Evolutionary conservation across 2,329 filamentous ascomycete genomes (phyloP), one percentile per base, ranked within the genome.

Genomic region (Thelonectria discophora): DNA sequence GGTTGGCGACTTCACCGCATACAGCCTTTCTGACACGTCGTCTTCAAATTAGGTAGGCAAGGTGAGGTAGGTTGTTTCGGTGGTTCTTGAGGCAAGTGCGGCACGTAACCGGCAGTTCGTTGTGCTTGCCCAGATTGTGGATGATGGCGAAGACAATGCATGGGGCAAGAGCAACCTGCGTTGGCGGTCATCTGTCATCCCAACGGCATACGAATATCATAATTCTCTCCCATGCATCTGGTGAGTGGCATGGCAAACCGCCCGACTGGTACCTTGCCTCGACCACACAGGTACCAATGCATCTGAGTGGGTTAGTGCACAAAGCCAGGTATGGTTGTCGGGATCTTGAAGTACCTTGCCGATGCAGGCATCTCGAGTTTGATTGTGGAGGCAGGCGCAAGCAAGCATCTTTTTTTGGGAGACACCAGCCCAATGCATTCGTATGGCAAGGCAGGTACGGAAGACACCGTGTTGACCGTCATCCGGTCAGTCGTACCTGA

Each of bases 401-500:
- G 52, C 20, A 18, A 40, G 53, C 52, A 60, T 24, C 21, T 24
- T 24, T 24, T 60, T 60, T 60, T 55, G 39, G 58, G 58, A 60
- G 47, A 47, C 40, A 50, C 32, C 52, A 46, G 34, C 40, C 32
- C 24, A 20, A 49, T 51, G 58, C 21, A 24, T 24, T 24, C 24
- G 46, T 21, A 32, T 40, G 57, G 49, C 56, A 43, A 50, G 50
- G 37, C 39, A 55, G 57, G 46, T 55, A 55, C 58, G 51, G 18
- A 40, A 27, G 39, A 46, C 56, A 59, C 49, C 49, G 49, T 58
- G 40, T 39, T 48, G 56, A 12, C 42, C 48, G 49, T 62, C 60
- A 48, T 63, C 50, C 21, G 21, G 21, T 24, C 39, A 51, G 61
- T 27, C 18, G 56, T 54, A 61, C 46, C 46, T 56, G 54, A 50